Base-by-base conservation (phyloP, 371 early-diverging fungal species). In the Sporodiniella umbellata region DNA sequence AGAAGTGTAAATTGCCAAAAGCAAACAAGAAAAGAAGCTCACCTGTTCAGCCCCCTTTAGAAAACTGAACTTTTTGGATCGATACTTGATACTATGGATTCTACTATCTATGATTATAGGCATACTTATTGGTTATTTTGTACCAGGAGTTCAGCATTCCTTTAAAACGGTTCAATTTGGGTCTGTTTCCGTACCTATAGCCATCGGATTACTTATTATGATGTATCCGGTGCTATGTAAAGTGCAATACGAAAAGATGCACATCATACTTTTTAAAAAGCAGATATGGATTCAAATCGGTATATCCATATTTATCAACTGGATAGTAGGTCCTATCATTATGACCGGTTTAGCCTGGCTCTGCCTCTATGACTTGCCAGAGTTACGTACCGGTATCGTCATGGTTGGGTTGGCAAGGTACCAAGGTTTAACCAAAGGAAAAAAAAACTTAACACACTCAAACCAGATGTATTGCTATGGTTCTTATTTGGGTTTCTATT, bases 181-280 rank as follows among this genome's bases (percentile, higher is more conserved):
- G n/a, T 80, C 75, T 8, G 89, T 89, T 0, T 85, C 85, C 5
- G 62, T 86, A 2, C 87, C 89, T 0, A 81, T 87, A 31, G 78
- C 83, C 18, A 58, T 87, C 26, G 87, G 87, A 0, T 53, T 89
- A 30, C 65, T 85, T 4, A 47, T 72, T 18, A 87, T 86, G 86
- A 89, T 89, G 87, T 85, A 84, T 39, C 89, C 89, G 1, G 84
- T 88, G 6, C 69, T 88, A 8, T 84, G 85, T 46, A 81, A 83
- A 53, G 79, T 88, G 8, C 69, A 76, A 51, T 88, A 85, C 56
- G 85, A 84, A 42, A 45, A 51, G 17, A 51, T 86, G 2, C 66
- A 64, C 1, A 42, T 39, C 12, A 62, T 85, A 15, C 48, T 83
- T 33, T 49, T 46, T 11, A 64, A 70, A 8, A 54, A 39, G 19